Conservation (phyloP, 768 basidiomycete species). For the Solioccasus polychromus region DNA sequence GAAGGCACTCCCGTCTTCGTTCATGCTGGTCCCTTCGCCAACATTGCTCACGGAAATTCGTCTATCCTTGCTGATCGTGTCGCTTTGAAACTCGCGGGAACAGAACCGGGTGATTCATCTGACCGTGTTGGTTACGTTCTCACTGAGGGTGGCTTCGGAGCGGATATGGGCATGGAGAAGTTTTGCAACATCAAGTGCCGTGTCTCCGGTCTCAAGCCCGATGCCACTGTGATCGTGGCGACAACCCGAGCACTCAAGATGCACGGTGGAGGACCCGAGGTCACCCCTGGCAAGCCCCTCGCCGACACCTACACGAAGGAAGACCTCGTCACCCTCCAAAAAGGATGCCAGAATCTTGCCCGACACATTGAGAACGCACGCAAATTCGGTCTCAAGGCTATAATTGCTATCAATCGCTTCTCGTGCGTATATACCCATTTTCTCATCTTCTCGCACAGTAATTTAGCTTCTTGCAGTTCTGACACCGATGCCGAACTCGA, state of each 20-base stretch:
- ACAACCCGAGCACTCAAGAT: slow-evolving; percentile 98
- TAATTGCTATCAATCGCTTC: slow-evolving; percentile 95
- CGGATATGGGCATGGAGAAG: slow-evolving; percentile 99
- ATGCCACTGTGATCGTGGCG: slow-evolving; percentile 94
- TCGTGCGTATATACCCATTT: slow-evolving; percentile 52
- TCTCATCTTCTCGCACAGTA: slow-evolving; percentile 1
- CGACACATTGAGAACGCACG: slow-evolving; percentile 93
- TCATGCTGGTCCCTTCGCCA: slow-evolving; percentile 97
- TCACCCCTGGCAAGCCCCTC: slow-evolving; percentile 92
- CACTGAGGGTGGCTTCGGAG: slow-evolving; percentile 98
- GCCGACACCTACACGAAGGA: slow-evolving; percentile 94
- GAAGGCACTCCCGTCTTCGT: slow-evolving; percentile 99
- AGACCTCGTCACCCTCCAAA: slow-evolving; percentile 82
- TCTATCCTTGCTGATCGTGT: slow-evolving; percentile 98
- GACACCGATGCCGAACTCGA: slow-evolving; percentile 89
- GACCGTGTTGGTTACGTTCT: slow-evolving; percentile 90
- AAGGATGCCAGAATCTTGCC: slow-evolving; percentile 89
- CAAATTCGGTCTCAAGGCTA: slow-evolving; percentile 95
- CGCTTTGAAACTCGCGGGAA: slow-evolving; percentile 94
- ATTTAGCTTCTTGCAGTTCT: slow-evolving; percentile 45
- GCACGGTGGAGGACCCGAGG: slow-evolving; percentile 98
- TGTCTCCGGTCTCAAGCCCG: slow-evolving; percentile 86
- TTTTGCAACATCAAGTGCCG: slow-evolving; percentile 99
- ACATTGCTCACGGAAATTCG: slow-evolving; percentile 98
- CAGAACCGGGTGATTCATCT: slow-evolving; percentile 82